Conservation (phyloP, 1,284 basidiomycete genomes). For the Thelephora terrestris region DNA sequence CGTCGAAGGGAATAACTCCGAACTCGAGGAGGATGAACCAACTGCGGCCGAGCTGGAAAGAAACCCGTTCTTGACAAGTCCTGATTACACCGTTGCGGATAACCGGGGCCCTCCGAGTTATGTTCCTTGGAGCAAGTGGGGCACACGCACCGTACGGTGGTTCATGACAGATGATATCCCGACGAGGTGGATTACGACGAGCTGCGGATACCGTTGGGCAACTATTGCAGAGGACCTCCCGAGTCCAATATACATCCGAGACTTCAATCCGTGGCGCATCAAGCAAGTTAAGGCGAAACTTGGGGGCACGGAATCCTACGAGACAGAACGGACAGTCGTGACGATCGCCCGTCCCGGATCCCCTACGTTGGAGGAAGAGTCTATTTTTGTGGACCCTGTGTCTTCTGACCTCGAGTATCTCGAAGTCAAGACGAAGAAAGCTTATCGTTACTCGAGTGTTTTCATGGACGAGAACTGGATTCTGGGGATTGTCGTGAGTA, state of each 20-base stretch:
- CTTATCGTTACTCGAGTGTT: not conserved
- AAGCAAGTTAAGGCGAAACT: not conserved
- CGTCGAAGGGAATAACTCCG: no score
- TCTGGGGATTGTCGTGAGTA: not conserved
- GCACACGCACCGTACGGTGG: conserved; percentile 13
- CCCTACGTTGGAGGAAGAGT: not conserved
- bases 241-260: conserved; percentile 13
- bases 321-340: not conserved
- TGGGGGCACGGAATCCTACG: not conserved
- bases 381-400: not conserved
- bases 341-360: not conserved
- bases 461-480: conserved; percentile 1
- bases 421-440: not conserved
- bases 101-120: not conserved
- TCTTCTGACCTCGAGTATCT: not conserved
- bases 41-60: not conserved
- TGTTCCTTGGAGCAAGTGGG: conserved; percentile 14
- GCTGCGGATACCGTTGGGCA: conserved; percentile 18
- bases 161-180: conserved; percentile 13
- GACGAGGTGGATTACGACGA: conserved; percentile 18
- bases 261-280: conserved; percentile 12
- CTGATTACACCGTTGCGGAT: not conserved
- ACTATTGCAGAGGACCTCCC: conserved; percentile 13
- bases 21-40: no score
- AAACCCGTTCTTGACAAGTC: not conserved